phyloP scores from a whole-genome alignment of 805 yeast genomes.

The Teunomyces barrocoloradensis region DNA sequence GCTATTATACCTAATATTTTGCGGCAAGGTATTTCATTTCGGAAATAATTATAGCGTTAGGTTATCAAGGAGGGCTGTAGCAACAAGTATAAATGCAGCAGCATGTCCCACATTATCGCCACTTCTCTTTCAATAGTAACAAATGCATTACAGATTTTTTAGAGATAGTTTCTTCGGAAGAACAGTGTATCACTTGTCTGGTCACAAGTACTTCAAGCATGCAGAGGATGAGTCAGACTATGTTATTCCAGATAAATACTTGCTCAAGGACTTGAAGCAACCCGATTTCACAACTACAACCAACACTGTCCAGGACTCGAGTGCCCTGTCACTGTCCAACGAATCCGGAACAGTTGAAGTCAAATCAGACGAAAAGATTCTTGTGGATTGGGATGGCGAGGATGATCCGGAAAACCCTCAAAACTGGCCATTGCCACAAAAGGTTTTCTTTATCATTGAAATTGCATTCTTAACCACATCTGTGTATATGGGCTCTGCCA shows the following conservation, averaged over 20 bases:
- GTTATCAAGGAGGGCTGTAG: not conserved
- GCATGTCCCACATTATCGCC: not conserved
- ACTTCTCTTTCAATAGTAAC: conserved; percentile 28
- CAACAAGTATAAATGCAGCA: not conserved
- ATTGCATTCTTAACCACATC: conserved; percentile 47
- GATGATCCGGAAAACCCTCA: conserved; percentile 56
- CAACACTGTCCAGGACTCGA: not conserved
- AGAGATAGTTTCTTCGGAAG: conserved; percentile 34
- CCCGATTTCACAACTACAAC: not conserved
- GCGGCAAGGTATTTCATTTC: not conserved
- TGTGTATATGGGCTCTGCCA: conserved; percentile 56
- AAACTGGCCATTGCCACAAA: conserved; percentile 50
- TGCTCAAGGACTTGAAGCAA: not conserved
- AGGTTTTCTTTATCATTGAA: conserved; percentile 35
- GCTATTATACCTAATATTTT: too few species aligned
- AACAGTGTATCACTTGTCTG: conserved; percentile 24
- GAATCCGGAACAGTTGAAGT: not conserved
- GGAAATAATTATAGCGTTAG: not conserved
- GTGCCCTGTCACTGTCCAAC: not conserved
- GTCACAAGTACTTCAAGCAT: conserved; percentile 20
- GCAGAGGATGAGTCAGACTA: conserved; percentile 16
- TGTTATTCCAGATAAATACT: conserved; percentile 17
- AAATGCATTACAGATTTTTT: conserved; percentile 17
- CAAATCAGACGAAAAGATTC: not conserved
- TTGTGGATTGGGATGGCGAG: conserved; percentile 46